These are phyloP conservation scores for Ambrosiella xylebori DNA, from an alignment of 2,329 filamentous ascomycete genomes.

Conservation along the genomic window DNA sequence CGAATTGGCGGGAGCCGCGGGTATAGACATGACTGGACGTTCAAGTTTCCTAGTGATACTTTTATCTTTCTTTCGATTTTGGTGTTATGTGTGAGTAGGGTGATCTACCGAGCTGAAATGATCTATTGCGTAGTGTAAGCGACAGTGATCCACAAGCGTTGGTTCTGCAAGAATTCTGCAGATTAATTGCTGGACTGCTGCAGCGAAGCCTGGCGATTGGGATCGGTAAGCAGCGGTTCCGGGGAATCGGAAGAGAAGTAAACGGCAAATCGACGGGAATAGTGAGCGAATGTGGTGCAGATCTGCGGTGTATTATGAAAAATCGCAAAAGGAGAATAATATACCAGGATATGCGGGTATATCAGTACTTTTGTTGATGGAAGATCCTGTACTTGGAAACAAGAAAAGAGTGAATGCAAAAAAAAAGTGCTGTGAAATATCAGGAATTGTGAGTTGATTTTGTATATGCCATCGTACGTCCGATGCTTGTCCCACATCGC, in stretches of 20 bases:
- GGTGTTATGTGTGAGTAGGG: not conserved
- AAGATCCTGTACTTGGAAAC: not conserved
- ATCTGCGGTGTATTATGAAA: not conserved
- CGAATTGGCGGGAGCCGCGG: not conserved
- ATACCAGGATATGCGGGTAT: not conserved
- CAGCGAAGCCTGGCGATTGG: not conserved
- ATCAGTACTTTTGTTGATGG: not conserved
- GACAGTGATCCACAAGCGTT: not conserved
- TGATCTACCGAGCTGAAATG: not conserved
- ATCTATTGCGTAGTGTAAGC: not conserved
- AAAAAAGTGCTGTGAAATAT: not conserved
- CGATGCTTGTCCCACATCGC: not conserved
- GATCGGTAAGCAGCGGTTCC: not conserved
- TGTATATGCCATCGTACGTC: not conserved
- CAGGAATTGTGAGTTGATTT: not conserved
- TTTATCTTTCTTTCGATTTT: not conserved
- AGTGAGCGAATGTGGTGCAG: not conserved
- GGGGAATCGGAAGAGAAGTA: conserved; percentile 6
- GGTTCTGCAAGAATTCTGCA: not conserved
- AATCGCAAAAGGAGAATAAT: no score
- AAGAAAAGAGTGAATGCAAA: not conserved
- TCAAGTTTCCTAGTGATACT: not conserved
- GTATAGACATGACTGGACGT: not conserved
- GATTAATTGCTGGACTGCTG: not conserved
- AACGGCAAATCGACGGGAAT: conserved; percentile 1